Percentiles rank a stretch among this genome's conserved stretches.
Evolutionary conservation across 331 rosid species (phyloP).

Genomic region (Dryas integrifolia): DNA sequence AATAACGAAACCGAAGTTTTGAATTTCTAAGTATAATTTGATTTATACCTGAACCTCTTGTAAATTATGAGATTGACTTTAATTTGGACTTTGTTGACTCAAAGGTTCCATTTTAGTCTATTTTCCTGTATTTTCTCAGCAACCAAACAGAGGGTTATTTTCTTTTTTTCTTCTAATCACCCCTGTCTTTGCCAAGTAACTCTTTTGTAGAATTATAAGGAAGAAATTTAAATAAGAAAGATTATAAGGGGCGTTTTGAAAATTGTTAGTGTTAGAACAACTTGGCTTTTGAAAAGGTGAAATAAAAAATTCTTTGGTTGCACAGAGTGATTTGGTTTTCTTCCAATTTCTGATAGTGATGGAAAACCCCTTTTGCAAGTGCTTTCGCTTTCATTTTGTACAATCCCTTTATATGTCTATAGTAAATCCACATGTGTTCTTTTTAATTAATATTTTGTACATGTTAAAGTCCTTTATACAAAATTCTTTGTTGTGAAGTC

Average conservation of each 20-base stretch:
- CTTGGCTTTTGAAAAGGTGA: neutral
- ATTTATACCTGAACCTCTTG: neutral
- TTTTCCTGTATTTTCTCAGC: neutral
- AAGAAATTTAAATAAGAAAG: neutral
- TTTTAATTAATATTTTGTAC: no score
- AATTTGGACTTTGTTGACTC: slow-evolving; percentile 12
- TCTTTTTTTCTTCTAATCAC: neutral
- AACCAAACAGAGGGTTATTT: neutral
- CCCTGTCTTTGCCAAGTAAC: neutral
- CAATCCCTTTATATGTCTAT: no score
- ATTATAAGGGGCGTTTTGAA: neutral
- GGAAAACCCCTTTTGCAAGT: neutral
- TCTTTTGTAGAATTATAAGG: neutral
- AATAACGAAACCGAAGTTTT: neutral
- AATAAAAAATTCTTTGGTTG: neutral
- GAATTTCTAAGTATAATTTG: neutral
- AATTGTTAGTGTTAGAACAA: neutral
- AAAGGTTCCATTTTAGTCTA: neutral
- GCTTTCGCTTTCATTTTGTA: no score
- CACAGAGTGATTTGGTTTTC: neutral
- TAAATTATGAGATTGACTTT: neutral
- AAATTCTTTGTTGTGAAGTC: no score
- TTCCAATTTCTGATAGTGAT: neutral
- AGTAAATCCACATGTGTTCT: no score
- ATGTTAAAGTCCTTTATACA: no score